Conservation (phyloP, 2,329 filamentous ascomycete genomes). For the Hortaea werneckii region DNA sequence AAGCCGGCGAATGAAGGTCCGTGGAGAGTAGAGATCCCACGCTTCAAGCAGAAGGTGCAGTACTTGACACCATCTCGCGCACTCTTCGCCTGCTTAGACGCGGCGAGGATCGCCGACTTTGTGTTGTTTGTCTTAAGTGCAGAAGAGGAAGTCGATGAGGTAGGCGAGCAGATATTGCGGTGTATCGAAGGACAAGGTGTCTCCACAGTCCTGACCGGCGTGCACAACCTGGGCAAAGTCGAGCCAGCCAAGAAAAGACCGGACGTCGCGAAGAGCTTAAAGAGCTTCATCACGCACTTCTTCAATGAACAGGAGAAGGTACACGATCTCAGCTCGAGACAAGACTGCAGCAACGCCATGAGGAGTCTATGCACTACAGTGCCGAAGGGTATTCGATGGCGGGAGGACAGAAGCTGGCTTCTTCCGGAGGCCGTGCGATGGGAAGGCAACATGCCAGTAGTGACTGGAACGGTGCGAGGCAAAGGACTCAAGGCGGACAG, state of each 20-base stretch:
- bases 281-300: conserved; percentile 89
- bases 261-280: conserved; percentile 70
- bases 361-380: conserved; percentile 83
- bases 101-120: conserved; percentile 81
- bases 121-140: conserved; percentile 78
- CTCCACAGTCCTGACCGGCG: conserved; percentile 79
- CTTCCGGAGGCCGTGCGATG: conserved; percentile 73
- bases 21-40: conserved; percentile 59
- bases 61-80: conserved; percentile 70
- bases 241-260: conserved; percentile 69
- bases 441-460: conserved; percentile 40
- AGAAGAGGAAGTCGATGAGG: conserved; percentile 68
- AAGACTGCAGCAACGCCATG: conserved; percentile 85
- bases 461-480: conserved; percentile 81
- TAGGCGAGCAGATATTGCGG: conserved; percentile 76
- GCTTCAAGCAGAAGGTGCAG: conserved; percentile 90
- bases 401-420: conserved; percentile 94
- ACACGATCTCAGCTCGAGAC: conserved; percentile 74
- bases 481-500: conserved; percentile 81
- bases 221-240: conserved; percentile 60
- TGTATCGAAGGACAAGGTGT: conserved; percentile 89
- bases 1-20: conserved; percentile 43
- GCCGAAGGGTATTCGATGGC: conserved; percentile 90
- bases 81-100: conserved; percentile 68
- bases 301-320: conserved; percentile 88